These are phyloP conservation scores for Fusarium lyarnte DNA, from an alignment of 2,329 filamentous ascomycete species.

Conservation along the genomic window DNA sequence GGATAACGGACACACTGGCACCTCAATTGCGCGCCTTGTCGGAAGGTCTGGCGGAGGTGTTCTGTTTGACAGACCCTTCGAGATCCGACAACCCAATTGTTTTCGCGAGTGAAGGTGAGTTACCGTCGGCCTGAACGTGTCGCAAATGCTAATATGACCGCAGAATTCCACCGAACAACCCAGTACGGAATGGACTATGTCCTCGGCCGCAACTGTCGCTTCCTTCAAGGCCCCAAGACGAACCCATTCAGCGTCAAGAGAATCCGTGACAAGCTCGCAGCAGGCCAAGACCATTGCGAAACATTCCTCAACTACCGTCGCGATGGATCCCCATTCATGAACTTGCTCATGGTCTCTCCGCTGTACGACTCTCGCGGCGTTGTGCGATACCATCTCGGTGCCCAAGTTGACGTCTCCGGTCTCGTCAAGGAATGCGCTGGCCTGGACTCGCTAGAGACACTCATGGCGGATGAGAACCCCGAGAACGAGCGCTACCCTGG, in stretches of 20 bases:
- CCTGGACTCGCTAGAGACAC: conserved; percentile 67
- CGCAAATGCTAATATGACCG: neutral
- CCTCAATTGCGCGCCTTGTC: conserved; percentile 73
- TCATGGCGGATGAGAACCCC: conserved; percentile 48
- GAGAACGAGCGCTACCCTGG: conserved; percentile 40
- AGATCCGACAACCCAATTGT: conserved; percentile 79
- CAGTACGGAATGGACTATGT: conserved; percentile 79
- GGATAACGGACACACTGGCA: conserved; percentile 74
- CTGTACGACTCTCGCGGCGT: conserved; percentile 73
- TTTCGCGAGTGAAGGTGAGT: conserved; percentile 76
- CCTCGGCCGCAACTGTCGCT: conserved; percentile 80
- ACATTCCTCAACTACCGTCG: conserved; percentile 80
- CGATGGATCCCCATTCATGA: conserved; percentile 82
- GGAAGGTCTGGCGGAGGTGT: conserved; percentile 79
- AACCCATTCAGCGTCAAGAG: conserved; percentile 70
- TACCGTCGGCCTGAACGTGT: accelerated
- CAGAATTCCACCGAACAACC: conserved; percentile 78
- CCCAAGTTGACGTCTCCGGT: conserved; percentile 76
- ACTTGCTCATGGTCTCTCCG: conserved; percentile 78
- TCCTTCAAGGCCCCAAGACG: conserved; percentile 79
- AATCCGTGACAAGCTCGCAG: conserved; percentile 67
- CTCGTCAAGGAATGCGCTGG: conserved; percentile 73
- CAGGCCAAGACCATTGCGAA: conserved; percentile 76
- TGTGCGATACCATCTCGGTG: conserved; percentile 75
- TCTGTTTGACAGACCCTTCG: conserved; percentile 79